phyloP scores from a whole-genome alignment of 441 rosid genomes.

The Gossypium davidsonii region DNA sequence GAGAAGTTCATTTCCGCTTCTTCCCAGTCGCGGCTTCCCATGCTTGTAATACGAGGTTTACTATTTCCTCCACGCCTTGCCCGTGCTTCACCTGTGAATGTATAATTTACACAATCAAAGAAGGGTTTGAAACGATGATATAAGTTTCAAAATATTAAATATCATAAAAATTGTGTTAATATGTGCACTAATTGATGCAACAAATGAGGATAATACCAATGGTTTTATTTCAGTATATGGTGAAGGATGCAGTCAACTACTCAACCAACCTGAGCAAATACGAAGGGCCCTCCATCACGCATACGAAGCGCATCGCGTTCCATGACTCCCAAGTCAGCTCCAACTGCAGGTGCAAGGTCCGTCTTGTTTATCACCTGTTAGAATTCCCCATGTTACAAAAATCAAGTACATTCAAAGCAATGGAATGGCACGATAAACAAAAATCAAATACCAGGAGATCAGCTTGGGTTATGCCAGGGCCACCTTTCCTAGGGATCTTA shows the following conservation, averaged over 20 bases:
- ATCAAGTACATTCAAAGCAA: neutral
- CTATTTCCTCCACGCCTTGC: constrained; percentile 70
- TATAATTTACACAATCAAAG: neutral
- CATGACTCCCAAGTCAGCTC: constrained; percentile 84
- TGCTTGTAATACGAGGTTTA: constrained; percentile 55
- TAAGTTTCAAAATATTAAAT: neutral
- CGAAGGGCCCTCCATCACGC: constrained; percentile 97
- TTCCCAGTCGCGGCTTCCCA: constrained; percentile 85
- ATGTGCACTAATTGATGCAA: neutral
- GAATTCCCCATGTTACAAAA: neutral
- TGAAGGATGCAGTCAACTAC: neutral
- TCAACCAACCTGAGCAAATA: constrained; percentile 76
- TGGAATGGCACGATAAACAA: neutral
- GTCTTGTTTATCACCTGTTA: constrained; percentile 88
- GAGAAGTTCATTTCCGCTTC: constrained; percentile 40
- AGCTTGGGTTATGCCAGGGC: constrained; percentile 99
- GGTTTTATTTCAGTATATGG: neutral
- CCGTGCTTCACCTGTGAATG: constrained; percentile 72
- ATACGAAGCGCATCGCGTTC: constrained; percentile 81
- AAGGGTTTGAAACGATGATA: neutral
- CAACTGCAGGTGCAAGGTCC: constrained; percentile 84
- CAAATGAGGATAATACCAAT: neutral
- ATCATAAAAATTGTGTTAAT: neutral
- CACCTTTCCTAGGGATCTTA: constrained; percentile 93
- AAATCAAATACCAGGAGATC: constrained; percentile 59